A percentile compares a stretch with the other conserved stretches of the same genome.
Conservation (phyloP, 2,329 filamentous ascomycete species). For the Dactylonectria macrodidyma region DNA sequence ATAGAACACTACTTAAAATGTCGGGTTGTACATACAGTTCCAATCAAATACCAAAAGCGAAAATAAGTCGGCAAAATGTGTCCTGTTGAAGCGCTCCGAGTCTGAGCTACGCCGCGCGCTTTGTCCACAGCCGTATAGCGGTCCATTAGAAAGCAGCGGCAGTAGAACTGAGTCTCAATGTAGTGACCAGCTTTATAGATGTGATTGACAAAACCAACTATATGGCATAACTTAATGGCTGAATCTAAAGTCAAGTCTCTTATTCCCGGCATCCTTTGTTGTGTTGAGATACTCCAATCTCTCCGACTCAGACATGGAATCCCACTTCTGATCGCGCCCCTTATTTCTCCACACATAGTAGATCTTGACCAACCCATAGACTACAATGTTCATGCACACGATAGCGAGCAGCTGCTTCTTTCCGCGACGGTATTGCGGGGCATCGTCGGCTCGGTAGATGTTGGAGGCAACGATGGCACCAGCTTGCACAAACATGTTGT, state of each 20-base stretch:
- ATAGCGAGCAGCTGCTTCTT: slow-evolving; percentile 66
- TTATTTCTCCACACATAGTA: slow-evolving; percentile 68
- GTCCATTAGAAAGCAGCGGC: too few relatives aligned
- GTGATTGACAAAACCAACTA: too few relatives aligned
- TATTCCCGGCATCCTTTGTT: slow-evolving; percentile 61
- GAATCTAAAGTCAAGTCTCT: slow-evolving; percentile 60
- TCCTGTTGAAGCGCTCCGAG: too few relatives aligned
- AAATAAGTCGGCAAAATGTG: too few relatives aligned
- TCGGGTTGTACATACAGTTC: too few relatives aligned
- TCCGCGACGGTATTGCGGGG: slow-evolving; percentile 55
- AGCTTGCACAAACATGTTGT: slow-evolving; percentile 62
- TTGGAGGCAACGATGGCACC: slow-evolving; percentile 51
- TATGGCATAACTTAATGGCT: slow-evolving; percentile 43
- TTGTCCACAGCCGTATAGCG: too few relatives aligned
- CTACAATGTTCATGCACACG: slow-evolving; percentile 61
- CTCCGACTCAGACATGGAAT: slow-evolving; percentile 61
- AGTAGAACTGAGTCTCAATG: too few relatives aligned
- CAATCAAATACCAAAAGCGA: too few relatives aligned
- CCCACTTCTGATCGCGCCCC: slow-evolving; percentile 61
- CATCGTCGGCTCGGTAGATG: slow-evolving; percentile 59
- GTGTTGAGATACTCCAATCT: slow-evolving; percentile 51
- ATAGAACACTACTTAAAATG: neutral
- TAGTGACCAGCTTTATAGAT: too few relatives aligned
- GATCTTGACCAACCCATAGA: slow-evolving; percentile 64
- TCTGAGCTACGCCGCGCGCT: too few relatives aligned